Percentiles rank a stretch among this genome's conserved stretches.
These are phyloP conservation scores for Volvox africanus DNA, from an alignment of 139 green algal species.

Conservation along the genomic window DNA sequence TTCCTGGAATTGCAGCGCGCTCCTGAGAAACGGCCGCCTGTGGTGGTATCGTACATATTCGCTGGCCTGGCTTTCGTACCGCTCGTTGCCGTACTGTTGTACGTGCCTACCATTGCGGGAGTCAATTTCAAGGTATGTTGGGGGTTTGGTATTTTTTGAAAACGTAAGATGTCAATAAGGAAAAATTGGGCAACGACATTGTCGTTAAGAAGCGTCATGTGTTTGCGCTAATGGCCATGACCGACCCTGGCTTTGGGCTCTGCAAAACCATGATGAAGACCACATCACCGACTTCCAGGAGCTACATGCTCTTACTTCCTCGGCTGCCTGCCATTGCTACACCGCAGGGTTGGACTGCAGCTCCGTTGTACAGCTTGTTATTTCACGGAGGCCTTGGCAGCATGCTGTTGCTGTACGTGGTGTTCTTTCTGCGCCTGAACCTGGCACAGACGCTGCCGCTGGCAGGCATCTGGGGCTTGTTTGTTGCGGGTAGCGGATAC, in stretches of 20 bases:
- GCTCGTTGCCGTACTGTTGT: conserved; percentile 46
- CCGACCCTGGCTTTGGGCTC: too few relatives aligned
- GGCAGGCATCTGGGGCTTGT: conserved; percentile 12
- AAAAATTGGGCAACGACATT: too few relatives aligned
- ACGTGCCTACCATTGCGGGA: conserved; percentile 30
- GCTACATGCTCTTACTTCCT: too few relatives aligned
- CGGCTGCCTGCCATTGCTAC: background rate
- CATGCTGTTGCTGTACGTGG: conserved; percentile 63
- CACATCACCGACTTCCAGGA: too few relatives aligned
- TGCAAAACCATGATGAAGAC: too few relatives aligned
- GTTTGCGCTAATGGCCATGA: background rate
- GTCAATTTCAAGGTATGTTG: conserved; percentile 59
- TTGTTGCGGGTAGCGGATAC: conserved; percentile 51
- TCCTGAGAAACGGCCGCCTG: conserved; percentile 58
- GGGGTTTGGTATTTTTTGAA: too few relatives aligned
- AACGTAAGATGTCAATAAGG: too few relatives aligned
- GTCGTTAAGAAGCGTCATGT: background rate
- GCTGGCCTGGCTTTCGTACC: conserved; percentile 54
- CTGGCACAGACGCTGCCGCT: conserved; percentile 63
- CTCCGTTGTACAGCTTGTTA: conserved; percentile 50
- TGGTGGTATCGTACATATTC: conserved; percentile 57
- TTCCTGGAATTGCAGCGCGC: conserved; percentile 38
- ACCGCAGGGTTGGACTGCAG: conserved; percentile 13
- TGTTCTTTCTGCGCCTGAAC: conserved; percentile 68
- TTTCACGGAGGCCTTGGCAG: conserved; percentile 65